Evolutionary conservation across 169 alveolate genomes (phyloP).

Genomic region (Plasmodium inui): DNA sequence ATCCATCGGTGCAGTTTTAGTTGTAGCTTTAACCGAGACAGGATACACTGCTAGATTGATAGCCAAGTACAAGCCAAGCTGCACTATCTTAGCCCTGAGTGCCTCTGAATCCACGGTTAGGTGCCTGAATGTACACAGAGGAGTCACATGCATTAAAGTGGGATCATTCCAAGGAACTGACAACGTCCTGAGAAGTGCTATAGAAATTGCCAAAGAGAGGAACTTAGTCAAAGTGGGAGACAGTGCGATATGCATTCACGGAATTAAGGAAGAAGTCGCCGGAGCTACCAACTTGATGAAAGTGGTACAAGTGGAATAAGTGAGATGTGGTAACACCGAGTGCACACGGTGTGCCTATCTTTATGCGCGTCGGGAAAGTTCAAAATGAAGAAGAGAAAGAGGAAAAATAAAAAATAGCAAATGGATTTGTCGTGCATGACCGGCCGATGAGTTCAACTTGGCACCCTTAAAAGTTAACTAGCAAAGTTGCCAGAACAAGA

Average conservation of each 20-base stretch:
- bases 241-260: slow-evolving; percentile 94
- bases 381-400: not conserved
- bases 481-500: not conserved
- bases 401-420: not conserved
- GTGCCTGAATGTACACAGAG: slow-evolving; percentile 93
- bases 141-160: slow-evolving; percentile 93
- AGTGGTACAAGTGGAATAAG: slow-evolving; percentile 85
- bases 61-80: slow-evolving; percentile 96
- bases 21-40: slow-evolving; percentile 96
- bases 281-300: slow-evolving; percentile 94
- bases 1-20: slow-evolving; percentile 90
- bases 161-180: slow-evolving; percentile 93
- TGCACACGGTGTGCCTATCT: not conserved
- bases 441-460: not conserved
- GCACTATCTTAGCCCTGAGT: slow-evolving; percentile 94
- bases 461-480: not conserved
- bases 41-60: slow-evolving; percentile 97
- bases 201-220: slow-evolving; percentile 94
- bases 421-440: not conserved
- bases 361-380: not conserved
- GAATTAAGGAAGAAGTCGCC: slow-evolving; percentile 94
- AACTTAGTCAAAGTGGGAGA: slow-evolving; percentile 93
- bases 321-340: not conserved
- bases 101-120: slow-evolving; percentile 91
- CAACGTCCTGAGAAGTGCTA: slow-evolving; percentile 88